A percentile compares a stretch with the other conserved stretches of the same genome.
Evolutionary conservation across 2,329 filamentous ascomycete species (phyloP).

Genomic region (Colletotrichum navitas): DNA sequence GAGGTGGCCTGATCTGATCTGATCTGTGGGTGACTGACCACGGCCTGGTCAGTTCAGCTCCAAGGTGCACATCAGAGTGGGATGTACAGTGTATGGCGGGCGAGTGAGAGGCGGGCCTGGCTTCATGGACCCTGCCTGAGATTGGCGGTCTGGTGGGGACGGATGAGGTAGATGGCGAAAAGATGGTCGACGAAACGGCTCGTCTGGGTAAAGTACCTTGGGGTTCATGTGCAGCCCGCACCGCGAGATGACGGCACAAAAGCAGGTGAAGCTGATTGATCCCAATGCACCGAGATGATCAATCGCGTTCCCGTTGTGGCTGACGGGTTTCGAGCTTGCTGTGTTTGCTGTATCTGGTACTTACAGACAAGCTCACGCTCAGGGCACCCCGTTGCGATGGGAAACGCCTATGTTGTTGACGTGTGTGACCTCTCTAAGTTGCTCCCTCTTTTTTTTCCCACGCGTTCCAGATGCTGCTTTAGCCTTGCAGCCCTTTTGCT

Average conservation of each 20-base stretch:
- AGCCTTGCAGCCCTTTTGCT: background rate
- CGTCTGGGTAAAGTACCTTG: constrained; percentile 11
- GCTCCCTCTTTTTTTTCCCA: background rate
- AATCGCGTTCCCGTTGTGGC: background rate
- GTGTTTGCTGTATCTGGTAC: background rate
- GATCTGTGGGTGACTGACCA: background rate
- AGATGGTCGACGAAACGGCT: constrained; percentile 25
- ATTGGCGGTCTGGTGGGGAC: constrained; percentile 38
- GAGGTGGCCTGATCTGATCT: background rate
- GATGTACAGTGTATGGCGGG: background rate
- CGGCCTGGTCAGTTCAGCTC: background rate
- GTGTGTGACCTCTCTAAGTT: background rate
- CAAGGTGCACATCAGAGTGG: background rate
- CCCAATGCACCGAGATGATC: background rate
- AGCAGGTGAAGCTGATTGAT: background rate
- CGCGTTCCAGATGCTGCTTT: background rate
- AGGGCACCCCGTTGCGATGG: background rate
- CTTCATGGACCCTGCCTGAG: constrained; percentile 16
- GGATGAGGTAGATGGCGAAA: constrained; percentile 42
- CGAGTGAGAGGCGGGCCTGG: background rate
- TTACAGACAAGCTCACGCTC: background rate
- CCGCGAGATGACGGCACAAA: constrained; percentile 18
- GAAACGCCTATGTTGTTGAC: background rate
- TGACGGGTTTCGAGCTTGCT: constrained; percentile 14
- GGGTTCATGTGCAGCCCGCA: constrained; percentile 1